Evolutionary conservation across 2,329 filamentous ascomycete species (phyloP), one percentile per base, ranked within the genome.

Genomic region (Leptographium flavum): DNA sequence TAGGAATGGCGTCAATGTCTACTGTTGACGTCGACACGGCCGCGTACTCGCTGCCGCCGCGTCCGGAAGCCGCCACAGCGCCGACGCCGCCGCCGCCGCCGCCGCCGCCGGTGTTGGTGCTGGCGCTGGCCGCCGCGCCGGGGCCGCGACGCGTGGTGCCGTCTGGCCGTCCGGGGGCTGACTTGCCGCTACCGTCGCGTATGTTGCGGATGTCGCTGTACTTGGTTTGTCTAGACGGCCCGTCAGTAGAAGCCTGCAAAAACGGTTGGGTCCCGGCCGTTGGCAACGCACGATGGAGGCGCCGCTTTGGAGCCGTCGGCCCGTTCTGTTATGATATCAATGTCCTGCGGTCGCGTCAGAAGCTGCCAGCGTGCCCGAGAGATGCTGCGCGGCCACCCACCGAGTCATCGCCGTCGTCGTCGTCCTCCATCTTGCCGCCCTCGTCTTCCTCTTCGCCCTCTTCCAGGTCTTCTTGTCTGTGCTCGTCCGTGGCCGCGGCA

Each of bases 1-100:
- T 66, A 0, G 92, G 90, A 51, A 87, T 84, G 4, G 74, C 82
- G 60, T 93, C 79, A 45, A 95, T 75, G 57, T 96, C 85, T 50
- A 96, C 75, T 41, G 78, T 88, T 13, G 87, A 94, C 47, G 82
- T 88, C 35, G 82, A 67, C 61, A 87, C 67, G 60, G 92, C 67
- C 54, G 80, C 58, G 32, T 55, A 50, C 9, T 45, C 25, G 37
- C 21, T 31, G 21, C 30, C 23, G n/a, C n/a, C 13, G 43, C 39
- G 1, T 28, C 31, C 27, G 9, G 38, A 22, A 4, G 38, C 25
- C 25, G n/a, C 5, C 7, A 13, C 57, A 55, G 7, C 27, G 8
- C 64, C 60, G 8, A 73, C 69, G 50, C 70, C 71, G 54, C 70
- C 74, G 38, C 39, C 27, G 25, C 36, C 19, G 37, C 37, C 31